Conservation (phyloP, 129 eudicot genomes). For the Escallonia rubra region DNA sequence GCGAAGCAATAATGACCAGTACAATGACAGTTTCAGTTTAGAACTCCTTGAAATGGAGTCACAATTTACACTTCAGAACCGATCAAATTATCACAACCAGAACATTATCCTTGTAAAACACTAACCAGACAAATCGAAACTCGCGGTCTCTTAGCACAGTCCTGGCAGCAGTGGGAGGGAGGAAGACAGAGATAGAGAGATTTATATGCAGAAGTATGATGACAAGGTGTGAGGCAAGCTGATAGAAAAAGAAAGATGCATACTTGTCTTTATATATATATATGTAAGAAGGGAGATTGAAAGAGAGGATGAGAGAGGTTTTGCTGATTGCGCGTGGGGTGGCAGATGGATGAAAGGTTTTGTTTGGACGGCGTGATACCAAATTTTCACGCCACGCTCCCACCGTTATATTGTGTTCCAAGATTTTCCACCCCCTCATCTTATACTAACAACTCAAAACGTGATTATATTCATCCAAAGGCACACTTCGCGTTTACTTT, state of each 20-base stretch:
- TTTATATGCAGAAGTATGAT: background rate
- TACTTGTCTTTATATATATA: background rate
- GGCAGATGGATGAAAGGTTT: slow-evolving; percentile 42
- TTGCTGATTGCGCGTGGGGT: slow-evolving; percentile 74
- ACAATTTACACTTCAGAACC: too few relatives aligned
- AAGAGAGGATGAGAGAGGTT: slow-evolving; percentile 4
- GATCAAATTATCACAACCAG: too few relatives aligned
- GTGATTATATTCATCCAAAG: too few relatives aligned
- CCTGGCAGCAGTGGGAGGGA: background rate
- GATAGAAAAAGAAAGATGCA: slow-evolving; percentile 2
- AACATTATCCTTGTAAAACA: slow-evolving; percentile 1
- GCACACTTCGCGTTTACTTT: too few relatives aligned
- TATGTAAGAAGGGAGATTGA: slow-evolving; percentile 13
- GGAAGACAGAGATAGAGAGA: slow-evolving; percentile 1
- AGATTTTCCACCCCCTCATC: slow-evolving; percentile 21
- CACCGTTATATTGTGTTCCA: slow-evolving; percentile 48
- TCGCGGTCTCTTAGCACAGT: background rate
- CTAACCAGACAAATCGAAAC: slow-evolving; percentile 10
- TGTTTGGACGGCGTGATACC: slow-evolving; percentile 85
- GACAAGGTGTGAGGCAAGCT: background rate
- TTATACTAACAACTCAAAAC: background rate
- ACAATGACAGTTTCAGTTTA: too few relatives aligned
- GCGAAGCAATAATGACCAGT: too few relatives aligned
- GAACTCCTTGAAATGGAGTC: too few relatives aligned
- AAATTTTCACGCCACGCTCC: slow-evolving; percentile 71